Base-by-base conservation (phyloP, 306 rosid genomes). In the Biancaea sappan region DNA sequence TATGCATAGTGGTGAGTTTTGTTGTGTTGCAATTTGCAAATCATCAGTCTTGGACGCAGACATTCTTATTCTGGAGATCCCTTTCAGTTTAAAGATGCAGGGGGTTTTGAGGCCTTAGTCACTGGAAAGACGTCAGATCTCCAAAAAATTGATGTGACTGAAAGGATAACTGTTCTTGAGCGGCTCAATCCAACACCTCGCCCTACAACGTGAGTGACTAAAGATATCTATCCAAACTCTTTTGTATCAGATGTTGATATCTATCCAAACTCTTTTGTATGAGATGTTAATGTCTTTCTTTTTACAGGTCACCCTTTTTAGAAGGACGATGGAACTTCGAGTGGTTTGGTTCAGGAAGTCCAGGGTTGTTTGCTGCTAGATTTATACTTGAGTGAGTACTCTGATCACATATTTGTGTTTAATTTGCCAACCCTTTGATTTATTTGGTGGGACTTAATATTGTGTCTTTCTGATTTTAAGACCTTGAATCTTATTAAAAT, bases 321-420 rank as follows among this genome's bases (percentile, higher is more conserved):
- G 99, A 95, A 89, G 98, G 99, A 38, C 76, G 80, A 69, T 95
- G 99, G 99, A 95, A 90, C 77, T 88, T 92, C 64, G 96, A 92
- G 84, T 95, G 99, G 98, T 88, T 92, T 84, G 98, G 92, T 56
- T 82, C 96, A 3, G 87, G 92, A 71, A 88, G 84, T 72, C 96
- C 97, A 0, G 96, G 96, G 50, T 72, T 95, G 34, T 81, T 87
- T 82, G 97, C 93, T 9, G 87, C 96, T 41, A 83, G 79, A 77
- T 58, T 90, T 73, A 48, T 90, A 72, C 82, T 92, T 48, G 91
- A 88, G 99, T 92, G 80, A 92, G 99, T 88, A 63, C 29, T 80
- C 58, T 53, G 63, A 44, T 43, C 40, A 9, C 64, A 28, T 43
- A 66, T 57, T 62, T 43, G 6, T 50, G 32, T 47, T 51, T 79